Percentiles rank a stretch among this genome's conserved stretches.
Conservation (phyloP, 2,329 filamentous ascomycete species). For the Curvularia lunata region DNA sequence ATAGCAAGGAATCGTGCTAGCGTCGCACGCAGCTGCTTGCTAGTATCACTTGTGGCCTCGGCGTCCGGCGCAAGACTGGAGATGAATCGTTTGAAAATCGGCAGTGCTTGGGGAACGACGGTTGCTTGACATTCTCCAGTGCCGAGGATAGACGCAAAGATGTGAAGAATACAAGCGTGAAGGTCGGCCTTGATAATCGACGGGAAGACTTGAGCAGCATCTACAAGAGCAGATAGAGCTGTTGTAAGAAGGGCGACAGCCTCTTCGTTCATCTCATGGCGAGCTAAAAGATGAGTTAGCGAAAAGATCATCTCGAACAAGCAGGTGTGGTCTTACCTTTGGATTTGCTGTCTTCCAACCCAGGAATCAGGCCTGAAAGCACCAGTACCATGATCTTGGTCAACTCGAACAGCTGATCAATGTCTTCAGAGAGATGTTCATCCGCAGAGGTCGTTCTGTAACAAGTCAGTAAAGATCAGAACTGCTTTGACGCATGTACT, state of each 20-base stretch:
- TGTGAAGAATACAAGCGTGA: constrained; percentile 95
- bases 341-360: constrained; percentile 66
- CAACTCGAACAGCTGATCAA: constrained; percentile 96
- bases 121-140: constrained; percentile 86
- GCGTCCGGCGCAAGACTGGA: constrained; percentile 66
- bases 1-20: constrained; percentile 83
- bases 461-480: constrained; percentile 8
- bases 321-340: constrained; percentile 30
- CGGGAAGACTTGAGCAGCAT: constrained; percentile 94
- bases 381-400: constrained; percentile 96
- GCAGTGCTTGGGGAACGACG: constrained; percentile 86
- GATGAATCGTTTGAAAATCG: constrained; percentile 91
- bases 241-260: constrained; percentile 79
- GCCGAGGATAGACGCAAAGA: constrained; percentile 90
- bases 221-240: constrained; percentile 85
- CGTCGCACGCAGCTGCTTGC: constrained; percentile 78
- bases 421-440: constrained; percentile 88
- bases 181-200: constrained; percentile 95
- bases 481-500: constrained; percentile 28
- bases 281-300: constrained; percentile 57
- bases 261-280: constrained; percentile 85
- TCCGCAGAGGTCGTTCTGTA: constrained; percentile 56
- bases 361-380: constrained; percentile 84
- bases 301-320: not conserved
- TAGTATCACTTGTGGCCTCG: constrained; percentile 59